Evolutionary conservation across 345 rosid genomes (phyloP).

Genomic region (Aurinia saxatilis): DNA sequence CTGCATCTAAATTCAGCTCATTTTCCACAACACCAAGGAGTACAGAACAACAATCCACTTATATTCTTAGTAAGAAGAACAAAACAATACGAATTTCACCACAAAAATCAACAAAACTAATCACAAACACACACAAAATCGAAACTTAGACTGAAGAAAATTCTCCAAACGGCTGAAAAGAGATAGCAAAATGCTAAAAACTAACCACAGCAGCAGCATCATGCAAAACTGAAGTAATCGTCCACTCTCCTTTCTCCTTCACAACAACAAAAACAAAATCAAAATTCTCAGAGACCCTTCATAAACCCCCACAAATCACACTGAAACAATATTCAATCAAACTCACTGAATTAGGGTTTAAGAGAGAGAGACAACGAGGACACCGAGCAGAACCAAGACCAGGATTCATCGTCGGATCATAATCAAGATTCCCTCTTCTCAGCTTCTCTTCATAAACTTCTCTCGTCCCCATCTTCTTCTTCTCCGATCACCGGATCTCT

Average conservation of each 20-base stretch:
- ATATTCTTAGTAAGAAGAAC: not conserved
- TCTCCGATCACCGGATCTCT: slow-evolving; percentile 7
- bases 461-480: slow-evolving; percentile 64
- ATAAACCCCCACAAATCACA: not conserved
- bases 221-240: slow-evolving; percentile 69
- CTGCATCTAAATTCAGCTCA: slow-evolving; percentile 1
- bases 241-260: slow-evolving; percentile 72
- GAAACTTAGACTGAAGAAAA: not conserved
- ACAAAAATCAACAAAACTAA: not conserved
- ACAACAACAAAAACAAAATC: not conserved
- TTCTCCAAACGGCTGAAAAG: not conserved
- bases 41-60: not conserved
- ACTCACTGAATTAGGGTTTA: slow-evolving; percentile 54
- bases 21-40: not conserved
- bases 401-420: slow-evolving; percentile 85
- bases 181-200: not conserved
- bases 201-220: slow-evolving; percentile 88
- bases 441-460: slow-evolving; percentile 86
- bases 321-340: not conserved
- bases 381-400: slow-evolving; percentile 91
- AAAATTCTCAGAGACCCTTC: not conserved
- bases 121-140: not conserved
- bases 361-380: slow-evolving; percentile 89
- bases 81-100: not conserved
- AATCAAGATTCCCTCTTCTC: slow-evolving; percentile 53